phyloP scores from a whole-genome alignment of 305 asterid species.

The Plantago coronopus region DNA sequence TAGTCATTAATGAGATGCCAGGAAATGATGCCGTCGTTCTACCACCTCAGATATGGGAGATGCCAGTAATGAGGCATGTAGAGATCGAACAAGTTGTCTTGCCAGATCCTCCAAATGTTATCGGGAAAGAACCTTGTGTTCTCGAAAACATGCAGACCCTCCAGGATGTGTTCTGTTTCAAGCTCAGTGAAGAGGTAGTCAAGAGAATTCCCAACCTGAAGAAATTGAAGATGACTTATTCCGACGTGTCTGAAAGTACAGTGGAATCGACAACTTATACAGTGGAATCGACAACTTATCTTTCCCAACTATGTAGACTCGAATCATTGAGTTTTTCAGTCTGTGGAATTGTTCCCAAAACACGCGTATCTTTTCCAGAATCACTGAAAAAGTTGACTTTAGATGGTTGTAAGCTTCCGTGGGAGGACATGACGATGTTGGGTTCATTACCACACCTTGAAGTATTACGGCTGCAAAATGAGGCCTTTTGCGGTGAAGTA shows the following conservation, averaged over 20 bases:
- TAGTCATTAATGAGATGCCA: not conserved
- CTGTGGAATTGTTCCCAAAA: not conserved
- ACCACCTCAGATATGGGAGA: constrained; percentile 2
- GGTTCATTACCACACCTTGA: constrained; percentile 1
- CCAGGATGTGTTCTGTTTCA: not conserved
- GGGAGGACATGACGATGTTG: constrained; percentile 1
- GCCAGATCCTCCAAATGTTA: constrained; percentile 5
- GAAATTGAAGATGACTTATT: not conserved
- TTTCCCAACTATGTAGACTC: not conserved
- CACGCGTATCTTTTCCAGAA: not conserved
- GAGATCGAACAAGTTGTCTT: not conserved
- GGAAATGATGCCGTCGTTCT: not conserved
- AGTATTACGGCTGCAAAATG: constrained; percentile 6
- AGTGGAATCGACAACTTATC: not conserved
- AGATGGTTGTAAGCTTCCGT: constrained; percentile 4
- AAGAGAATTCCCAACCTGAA: constrained; percentile 7
- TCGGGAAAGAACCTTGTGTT: not conserved
- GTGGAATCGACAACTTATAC: not conserved
- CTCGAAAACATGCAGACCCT: constrained; percentile 6
- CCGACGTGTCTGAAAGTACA: not conserved
- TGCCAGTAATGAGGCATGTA: not conserved
- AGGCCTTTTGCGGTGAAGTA: not conserved
- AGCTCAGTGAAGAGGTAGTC: not conserved
- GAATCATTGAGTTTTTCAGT: not conserved
- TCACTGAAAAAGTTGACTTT: constrained; percentile 2